These are phyloP conservation scores for Cercospora canescens DNA, from an alignment of 2,329 filamentous ascomycete genomes.

Conservation along the genomic window DNA sequence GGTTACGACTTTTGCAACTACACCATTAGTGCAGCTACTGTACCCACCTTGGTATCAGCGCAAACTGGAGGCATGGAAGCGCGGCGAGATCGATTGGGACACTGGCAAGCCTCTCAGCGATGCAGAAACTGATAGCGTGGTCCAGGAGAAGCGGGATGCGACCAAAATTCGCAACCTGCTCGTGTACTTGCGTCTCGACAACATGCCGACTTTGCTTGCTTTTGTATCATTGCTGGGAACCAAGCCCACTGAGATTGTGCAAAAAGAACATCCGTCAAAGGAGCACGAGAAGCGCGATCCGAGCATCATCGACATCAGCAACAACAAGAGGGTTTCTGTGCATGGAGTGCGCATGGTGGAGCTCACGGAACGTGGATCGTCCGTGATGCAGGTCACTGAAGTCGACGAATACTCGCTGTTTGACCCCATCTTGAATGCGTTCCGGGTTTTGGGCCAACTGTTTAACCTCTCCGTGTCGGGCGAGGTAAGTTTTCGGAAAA, in stretches of 20 bases:
- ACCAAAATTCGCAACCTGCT: conserved; percentile 65
- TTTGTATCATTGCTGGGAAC: conserved; percentile 78
- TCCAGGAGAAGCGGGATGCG: conserved; percentile 52
- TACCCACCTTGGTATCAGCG: conserved; percentile 78
- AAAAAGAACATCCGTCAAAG: conserved; percentile 40
- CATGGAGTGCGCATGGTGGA: conserved; percentile 85
- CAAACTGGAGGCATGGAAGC: conserved; percentile 72
- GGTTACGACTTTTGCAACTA: conserved; percentile 80
- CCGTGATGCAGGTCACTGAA: conserved; percentile 91
- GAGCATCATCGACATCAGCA: neutral
- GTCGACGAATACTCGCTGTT: conserved; percentile 64
- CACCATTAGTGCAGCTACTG: conserved; percentile 69
- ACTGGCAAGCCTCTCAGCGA: conserved; percentile 53
- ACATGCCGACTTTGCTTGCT: conserved; percentile 76
- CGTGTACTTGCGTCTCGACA: conserved; percentile 82
- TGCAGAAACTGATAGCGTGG: conserved; percentile 33
- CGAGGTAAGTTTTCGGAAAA: conserved; percentile 40
- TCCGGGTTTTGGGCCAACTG: conserved; percentile 82
- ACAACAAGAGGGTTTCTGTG: conserved; percentile 42
- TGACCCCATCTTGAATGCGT: conserved; percentile 88
- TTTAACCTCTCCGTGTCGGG: conserved; percentile 82
- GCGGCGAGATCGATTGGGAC: conserved; percentile 90
- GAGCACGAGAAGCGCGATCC: conserved; percentile 16
- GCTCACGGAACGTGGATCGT: conserved; percentile 87
- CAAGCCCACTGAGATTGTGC: conserved; percentile 42